Conservation (phyloP, 305 asterid species). For the Fraxinus sp. region DNA sequence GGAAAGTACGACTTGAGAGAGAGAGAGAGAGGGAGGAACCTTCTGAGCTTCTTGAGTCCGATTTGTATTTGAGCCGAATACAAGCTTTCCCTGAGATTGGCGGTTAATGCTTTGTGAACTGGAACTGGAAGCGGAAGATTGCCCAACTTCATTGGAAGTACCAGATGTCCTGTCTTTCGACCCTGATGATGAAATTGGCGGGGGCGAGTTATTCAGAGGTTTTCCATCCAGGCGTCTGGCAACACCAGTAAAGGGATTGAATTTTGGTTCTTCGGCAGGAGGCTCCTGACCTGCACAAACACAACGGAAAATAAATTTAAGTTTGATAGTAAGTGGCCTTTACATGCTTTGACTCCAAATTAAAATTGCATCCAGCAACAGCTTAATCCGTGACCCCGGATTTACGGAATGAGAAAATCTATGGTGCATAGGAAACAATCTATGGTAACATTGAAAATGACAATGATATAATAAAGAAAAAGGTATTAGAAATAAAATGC, state of each 20-base stretch:
- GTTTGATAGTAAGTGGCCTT: background rate
- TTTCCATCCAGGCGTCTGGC: constrained; percentile 93
- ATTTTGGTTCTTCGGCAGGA: constrained; percentile 65
- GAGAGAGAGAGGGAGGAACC: constrained; percentile 31
- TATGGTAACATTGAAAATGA: background rate
- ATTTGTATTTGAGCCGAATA: constrained; percentile 70
- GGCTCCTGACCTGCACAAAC: constrained; percentile 48
- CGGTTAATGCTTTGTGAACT: constrained; percentile 60
- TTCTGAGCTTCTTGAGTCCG: constrained; percentile 51
- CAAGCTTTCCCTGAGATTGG: constrained; percentile 89
- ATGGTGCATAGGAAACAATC: background rate
- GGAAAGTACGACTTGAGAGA: background rate
- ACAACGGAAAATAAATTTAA: background rate
- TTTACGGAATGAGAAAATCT: background rate
- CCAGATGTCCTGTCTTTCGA: constrained; percentile 49
- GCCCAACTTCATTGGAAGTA: constrained; percentile 37
- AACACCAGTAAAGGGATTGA: constrained; percentile 77
- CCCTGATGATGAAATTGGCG: constrained; percentile 47
- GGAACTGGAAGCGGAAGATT: constrained; percentile 56
- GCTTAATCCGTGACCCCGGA: background rate
- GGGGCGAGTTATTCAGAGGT: constrained; percentile 53
- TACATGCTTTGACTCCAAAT: background rate
- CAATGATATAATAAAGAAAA: background rate
- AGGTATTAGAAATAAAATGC: background rate
- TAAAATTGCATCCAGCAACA: background rate